phyloP scores from a whole-genome alignment of 2,329 filamentous ascomycete genomes.

The Diaporthe eres region DNA sequence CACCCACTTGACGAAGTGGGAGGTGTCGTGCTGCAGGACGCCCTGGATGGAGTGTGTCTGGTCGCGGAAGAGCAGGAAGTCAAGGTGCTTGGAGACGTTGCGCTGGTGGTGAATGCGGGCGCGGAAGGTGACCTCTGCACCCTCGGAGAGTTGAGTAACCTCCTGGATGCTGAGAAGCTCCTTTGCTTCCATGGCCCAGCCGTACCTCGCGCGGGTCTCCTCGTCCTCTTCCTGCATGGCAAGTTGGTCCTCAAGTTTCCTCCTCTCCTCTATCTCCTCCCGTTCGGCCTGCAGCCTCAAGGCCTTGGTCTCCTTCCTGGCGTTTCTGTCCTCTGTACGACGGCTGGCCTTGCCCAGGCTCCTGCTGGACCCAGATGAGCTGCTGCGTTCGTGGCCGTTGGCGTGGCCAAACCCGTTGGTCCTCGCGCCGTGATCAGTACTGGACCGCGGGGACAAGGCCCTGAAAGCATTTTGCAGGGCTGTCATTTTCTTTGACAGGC shows the following conservation, averaged over 20 bases:
- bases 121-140: slow-evolving; percentile 75
- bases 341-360: slow-evolving; percentile 36
- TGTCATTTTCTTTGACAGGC: slow-evolving; percentile 34
- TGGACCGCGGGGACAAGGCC: slow-evolving; percentile 41
- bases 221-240: slow-evolving; percentile 48
- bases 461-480: slow-evolving; percentile 41
- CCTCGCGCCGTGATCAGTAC: slow-evolving; percentile 26
- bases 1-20: slow-evolving; percentile 84
- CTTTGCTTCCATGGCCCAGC: slow-evolving; percentile 47
- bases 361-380: slow-evolving; percentile 20
- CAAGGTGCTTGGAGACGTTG: slow-evolving; percentile 84
- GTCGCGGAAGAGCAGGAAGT: slow-evolving; percentile 89
- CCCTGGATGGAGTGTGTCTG: slow-evolving; percentile 88
- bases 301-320: slow-evolving; percentile 50
- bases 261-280: slow-evolving; percentile 50
- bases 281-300: slow-evolving; percentile 40
- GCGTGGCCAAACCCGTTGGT: slow-evolving; percentile 1
- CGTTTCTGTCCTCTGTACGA: slow-evolving; percentile 49
- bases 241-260: slow-evolving; percentile 52
- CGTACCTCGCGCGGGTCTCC: slow-evolving; percentile 50
- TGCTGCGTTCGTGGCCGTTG: slow-evolving; percentile 25
- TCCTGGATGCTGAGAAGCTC: slow-evolving; percentile 58
- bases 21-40: slow-evolving; percentile 71
- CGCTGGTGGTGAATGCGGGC: slow-evolving; percentile 84
- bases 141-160: slow-evolving; percentile 66